Conservation (phyloP, 176 grass and related monocot species). For the Coix lacrymajobi region DNA sequence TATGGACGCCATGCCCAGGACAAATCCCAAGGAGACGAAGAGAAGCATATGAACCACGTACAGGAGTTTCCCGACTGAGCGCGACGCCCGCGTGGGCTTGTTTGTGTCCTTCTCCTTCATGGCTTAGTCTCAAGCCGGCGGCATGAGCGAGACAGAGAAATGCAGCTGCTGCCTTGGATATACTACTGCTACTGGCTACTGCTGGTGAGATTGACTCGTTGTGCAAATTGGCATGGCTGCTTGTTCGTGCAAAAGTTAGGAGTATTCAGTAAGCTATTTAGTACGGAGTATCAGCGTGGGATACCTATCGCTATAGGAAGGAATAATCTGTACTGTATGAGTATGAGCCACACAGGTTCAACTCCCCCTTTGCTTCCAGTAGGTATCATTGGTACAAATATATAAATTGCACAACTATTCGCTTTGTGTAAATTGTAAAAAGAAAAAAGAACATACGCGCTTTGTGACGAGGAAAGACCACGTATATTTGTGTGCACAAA, state of each 20-base stretch:
- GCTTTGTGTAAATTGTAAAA: background rate
- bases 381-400: background rate
- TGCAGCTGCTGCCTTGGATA: background rate
- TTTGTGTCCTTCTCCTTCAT: background rate
- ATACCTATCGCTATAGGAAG: background rate
- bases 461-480: no score
- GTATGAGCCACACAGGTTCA: background rate
- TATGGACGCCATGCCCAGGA: background rate
- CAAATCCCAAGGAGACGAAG: background rate
- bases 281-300: background rate
- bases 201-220: background rate
- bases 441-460: no score
- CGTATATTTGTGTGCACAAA: no score
- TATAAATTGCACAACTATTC: background rate
- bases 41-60: background rate
- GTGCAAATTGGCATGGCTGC: conserved; percentile 7
- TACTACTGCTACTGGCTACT: background rate
- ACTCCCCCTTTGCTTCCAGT: background rate
- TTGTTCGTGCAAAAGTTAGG: background rate
- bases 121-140: background rate
- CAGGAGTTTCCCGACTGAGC: background rate
- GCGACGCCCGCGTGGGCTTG: background rate
- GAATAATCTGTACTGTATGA: background rate
- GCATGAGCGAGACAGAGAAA: background rate
- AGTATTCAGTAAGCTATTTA: background rate